These are phyloP conservation scores for Lenwebbia sp. DNA, from an alignment of 345 rosid species.

Conservation along the genomic window DNA sequence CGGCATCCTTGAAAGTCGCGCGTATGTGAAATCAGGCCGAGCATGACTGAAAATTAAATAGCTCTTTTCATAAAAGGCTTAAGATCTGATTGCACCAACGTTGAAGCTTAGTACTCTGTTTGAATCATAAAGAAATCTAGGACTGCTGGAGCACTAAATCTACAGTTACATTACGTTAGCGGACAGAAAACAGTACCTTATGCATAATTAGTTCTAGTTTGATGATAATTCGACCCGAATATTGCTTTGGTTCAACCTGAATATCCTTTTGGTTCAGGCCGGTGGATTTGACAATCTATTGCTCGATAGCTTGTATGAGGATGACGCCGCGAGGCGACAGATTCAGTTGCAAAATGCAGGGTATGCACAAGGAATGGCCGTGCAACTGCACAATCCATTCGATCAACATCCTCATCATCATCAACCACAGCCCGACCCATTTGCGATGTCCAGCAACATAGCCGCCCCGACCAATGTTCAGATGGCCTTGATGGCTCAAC, in stretches of 20 bases:
- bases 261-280: slow-evolving; percentile 22
- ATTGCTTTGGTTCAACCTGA: background rate
- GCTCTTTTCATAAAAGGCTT: background rate
- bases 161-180: background rate
- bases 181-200: background rate
- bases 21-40: background rate
- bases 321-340: slow-evolving; percentile 67
- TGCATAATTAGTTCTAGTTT: background rate
- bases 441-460: slow-evolving; percentile 49
- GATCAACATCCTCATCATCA: slow-evolving; percentile 19
- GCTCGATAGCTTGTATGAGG: slow-evolving; percentile 88
- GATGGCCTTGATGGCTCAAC: slow-evolving; percentile 60
- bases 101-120: background rate
- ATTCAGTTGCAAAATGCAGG: slow-evolving; percentile 71
- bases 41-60: background rate
- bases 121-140: background rate
- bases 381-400: slow-evolving; percentile 34
- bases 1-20: background rate
- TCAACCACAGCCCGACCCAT: slow-evolving; percentile 47
- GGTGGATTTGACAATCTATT: slow-evolving; percentile 88
- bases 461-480: slow-evolving; percentile 83
- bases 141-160: background rate
- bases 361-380: slow-evolving; percentile 32
- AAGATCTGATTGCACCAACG: background rate
- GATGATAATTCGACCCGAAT: background rate